phyloP scores from a whole-genome alignment of 148 eudicot genomes.

The Rhododendron griersonianum region DNA sequence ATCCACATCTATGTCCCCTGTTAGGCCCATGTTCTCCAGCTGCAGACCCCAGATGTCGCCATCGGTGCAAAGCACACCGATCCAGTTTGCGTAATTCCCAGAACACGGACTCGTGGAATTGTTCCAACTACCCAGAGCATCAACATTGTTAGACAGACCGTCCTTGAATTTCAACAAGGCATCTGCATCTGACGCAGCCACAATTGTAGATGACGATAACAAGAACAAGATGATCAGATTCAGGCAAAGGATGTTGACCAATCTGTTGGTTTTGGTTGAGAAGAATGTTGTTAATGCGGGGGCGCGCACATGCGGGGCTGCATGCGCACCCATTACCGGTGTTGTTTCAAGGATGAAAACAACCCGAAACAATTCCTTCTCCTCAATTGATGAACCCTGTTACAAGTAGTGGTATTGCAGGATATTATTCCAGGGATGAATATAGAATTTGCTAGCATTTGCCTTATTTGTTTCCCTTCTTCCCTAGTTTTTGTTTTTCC shows the following conservation, averaged over 20 bases:
- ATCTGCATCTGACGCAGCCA: slow-evolving; percentile 19
- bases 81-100: slow-evolving; percentile 44
- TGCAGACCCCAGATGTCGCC: slow-evolving; percentile 68
- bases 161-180: slow-evolving; percentile 55
- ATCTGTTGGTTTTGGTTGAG: background rate
- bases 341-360: background rate
- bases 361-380: background rate
- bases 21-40: slow-evolving; percentile 56
- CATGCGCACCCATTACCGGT: slow-evolving; percentile 60
- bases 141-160: slow-evolving; percentile 24
- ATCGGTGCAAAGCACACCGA: slow-evolving; percentile 45
- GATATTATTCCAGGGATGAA: background rate
- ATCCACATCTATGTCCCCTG: slow-evolving; percentile 54
- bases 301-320: slow-evolving; percentile 48
- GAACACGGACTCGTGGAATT: slow-evolving; percentile 44
- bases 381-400: background rate
- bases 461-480: background rate
- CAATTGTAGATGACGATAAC: background rate
- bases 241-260: background rate
- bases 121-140: slow-evolving; percentile 50
- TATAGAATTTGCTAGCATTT: background rate
- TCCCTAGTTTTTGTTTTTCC: background rate
- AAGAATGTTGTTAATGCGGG: slow-evolving; percentile 1
- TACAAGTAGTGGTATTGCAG: background rate
- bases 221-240: background rate